Evolutionary conservation across 1,284 basidiomycete species (phyloP), one percentile per base, ranked within the genome.

Genomic region (Puccinia hordei): DNA sequence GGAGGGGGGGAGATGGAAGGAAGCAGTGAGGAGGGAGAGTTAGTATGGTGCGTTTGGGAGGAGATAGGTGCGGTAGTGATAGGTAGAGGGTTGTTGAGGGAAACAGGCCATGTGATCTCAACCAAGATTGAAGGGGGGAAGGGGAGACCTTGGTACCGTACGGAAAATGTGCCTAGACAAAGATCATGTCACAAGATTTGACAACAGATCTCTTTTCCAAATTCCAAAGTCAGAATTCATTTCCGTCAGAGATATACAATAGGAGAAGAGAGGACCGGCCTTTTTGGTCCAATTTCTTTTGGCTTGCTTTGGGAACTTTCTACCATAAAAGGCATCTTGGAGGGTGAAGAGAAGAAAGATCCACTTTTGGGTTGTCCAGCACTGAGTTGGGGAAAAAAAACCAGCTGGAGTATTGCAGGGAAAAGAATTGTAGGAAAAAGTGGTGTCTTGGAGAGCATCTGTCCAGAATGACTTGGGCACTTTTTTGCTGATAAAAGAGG

Each of bases 391-490:
- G 41, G 22, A 44, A 72, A 6, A 8, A 2, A 30, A 72, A 72
- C 8, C 69, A n/a, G n/a, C 69, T 27, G 69, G 69, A 5, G 69
- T 72, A 44, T 72, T 5, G 44, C 69, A 72, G 8, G 69, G 69
- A 15, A 49, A 5, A 6, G 44, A 46, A 44, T 72, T 72, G 27
- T 24, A 24, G 27, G 44, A 24, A 44, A n/a, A 51, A 9, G 51
- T 2, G 22, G 49, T 3, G 41, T 72, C 19, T 6, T n/a, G n/a
- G 33, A 73, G 33, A 1, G 17, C 46, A 33, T 73, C 15, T 17
- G 51, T 12, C 38, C 38, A 41, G 12, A 41, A 41, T 4, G 38
- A 41, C 12, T 41, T 41, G 38, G 38, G 38, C 9, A 73, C 5
- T 30, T 24, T 30, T 10, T 51, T n/a, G 19, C 15, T 33, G 12